A percentile compares a stretch with the other conserved stretches of the same genome.
Evolutionary conservation across 73 alveolate genomes (phyloP).

Genomic region (Tetrahymena malaccensis): DNA sequence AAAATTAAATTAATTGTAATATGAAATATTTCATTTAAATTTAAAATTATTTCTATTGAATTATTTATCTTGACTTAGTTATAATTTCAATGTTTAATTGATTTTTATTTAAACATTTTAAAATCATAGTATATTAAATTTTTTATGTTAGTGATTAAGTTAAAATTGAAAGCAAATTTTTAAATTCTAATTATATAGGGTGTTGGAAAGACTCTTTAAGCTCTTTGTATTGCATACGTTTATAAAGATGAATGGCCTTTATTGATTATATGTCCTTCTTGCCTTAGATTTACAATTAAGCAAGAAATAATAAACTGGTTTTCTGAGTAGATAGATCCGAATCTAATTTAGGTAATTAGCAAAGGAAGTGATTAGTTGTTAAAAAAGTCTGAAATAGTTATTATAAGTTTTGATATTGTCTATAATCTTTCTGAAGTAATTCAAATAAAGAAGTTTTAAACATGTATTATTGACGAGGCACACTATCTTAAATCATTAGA

Average conservation of each 20-base stretch:
- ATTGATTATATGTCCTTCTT: constrained; percentile 80
- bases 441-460: constrained; percentile 44
- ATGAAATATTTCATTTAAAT: too few relatives aligned
- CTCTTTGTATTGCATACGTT: constrained; percentile 66
- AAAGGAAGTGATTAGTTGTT: constrained; percentile 49
- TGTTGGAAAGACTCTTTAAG: constrained; percentile 89
- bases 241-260: constrained; percentile 91
- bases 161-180: too few relatives aligned
- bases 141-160: too few relatives aligned
- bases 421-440: constrained; percentile 43
- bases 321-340: constrained; percentile 28
- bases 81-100: too few relatives aligned
- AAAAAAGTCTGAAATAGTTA: constrained; percentile 54
- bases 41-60: too few relatives aligned
- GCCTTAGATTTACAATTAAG: constrained; percentile 77
- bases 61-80: too few relatives aligned
- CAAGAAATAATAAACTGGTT: constrained; percentile 61
- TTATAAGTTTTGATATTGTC: constrained; percentile 75
- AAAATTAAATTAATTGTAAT: too few relatives aligned
- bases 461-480: constrained; percentile 88
- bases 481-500: constrained; percentile 76
- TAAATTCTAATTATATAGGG: constrained; percentile 6
- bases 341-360: constrained; percentile 53
- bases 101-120: too few relatives aligned
- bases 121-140: too few relatives aligned